These are phyloP conservation scores for Isabelozyma gotoi DNA, from an alignment of 805 yeast species.

Conservation along the genomic window DNA sequence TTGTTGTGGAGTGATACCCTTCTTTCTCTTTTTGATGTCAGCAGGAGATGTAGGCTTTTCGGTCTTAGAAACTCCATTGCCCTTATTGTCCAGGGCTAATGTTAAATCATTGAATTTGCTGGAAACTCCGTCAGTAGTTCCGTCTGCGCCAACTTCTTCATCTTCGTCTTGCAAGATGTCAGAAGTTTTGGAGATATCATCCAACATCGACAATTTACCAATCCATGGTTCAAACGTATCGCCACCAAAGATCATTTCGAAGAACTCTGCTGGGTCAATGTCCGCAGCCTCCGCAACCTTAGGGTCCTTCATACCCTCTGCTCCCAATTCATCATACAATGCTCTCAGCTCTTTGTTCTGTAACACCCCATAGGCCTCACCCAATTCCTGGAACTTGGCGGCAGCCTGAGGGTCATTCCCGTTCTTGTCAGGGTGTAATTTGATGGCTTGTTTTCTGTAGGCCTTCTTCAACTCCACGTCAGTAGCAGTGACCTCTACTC, in stretches of 20 bases:
- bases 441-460: conserved; percentile 85
- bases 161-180: conserved; percentile 47
- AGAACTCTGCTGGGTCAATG: conserved; percentile 62
- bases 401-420: conserved; percentile 94
- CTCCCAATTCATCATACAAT: conserved; percentile 80
- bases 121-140: conserved; percentile 1
- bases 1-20: conserved; percentile 32
- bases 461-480: conserved; percentile 88
- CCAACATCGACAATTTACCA: conserved; percentile 59
- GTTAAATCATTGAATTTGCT: conserved; percentile 12
- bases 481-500: conserved; percentile 66
- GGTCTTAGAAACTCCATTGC: conserved; percentile 5
- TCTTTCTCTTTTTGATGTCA: conserved; percentile 26
- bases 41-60: conserved; percentile 12
- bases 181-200: conserved; percentile 67
- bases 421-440: conserved; percentile 93
- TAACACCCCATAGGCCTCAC: conserved; percentile 73
- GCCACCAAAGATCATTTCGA: conserved; percentile 79
- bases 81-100: conserved; percentile 4
- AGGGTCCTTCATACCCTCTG: conserved; percentile 49
- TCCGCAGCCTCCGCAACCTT: conserved; percentile 69
- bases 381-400: conserved; percentile 71
- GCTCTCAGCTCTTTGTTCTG: conserved; percentile 69
- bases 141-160: conserved; percentile 17
- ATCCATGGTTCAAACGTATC: conserved; percentile 73